phyloP scores from a whole-genome alignment of 148 eudicot species.

The Silene uniflora region DNA sequence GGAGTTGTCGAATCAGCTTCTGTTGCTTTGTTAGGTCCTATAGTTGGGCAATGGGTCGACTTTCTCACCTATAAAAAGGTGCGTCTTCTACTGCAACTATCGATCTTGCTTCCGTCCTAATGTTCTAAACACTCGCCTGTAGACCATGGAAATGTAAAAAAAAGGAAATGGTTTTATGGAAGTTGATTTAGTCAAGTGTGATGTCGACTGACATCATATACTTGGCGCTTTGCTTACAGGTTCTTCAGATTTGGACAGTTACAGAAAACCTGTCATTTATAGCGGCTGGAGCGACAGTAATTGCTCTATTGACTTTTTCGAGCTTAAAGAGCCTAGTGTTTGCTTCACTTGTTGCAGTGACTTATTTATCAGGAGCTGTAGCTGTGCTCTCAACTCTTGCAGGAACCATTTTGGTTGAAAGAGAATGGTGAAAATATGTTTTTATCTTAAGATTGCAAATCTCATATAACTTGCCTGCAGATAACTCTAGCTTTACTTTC shows the following conservation, averaged over 20 bases:
- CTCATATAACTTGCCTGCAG: no score
- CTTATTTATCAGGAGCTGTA: conserved; percentile 72
- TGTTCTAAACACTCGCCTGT: no score
- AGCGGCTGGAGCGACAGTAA: conserved; percentile 70
- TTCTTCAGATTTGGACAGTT: conserved; percentile 68
- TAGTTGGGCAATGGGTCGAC: conserved; percentile 70
- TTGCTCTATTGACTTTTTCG: conserved; percentile 42
- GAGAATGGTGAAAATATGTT: conserved; percentile 67
- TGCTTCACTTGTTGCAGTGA: conserved; percentile 43
- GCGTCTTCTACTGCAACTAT: neutral
- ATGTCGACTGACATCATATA: neutral
- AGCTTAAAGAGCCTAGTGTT: conserved; percentile 43
- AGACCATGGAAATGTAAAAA: no score
- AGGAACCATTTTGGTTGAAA: conserved; percentile 90
- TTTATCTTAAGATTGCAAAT: conserved; percentile 5
- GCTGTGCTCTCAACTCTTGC: conserved; percentile 90
- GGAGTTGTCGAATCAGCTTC: conserved; percentile 91
- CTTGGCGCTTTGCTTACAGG: conserved; percentile 36
- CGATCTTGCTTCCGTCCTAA: no score
- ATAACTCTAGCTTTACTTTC: no score
- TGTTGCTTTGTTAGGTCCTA: conserved; percentile 63
- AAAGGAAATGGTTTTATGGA: no score
- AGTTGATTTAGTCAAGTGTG: neutral
- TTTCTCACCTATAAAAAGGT: conserved; percentile 63
- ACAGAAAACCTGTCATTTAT: conserved; percentile 73